Evolutionary conservation across 257 asterid genomes (phyloP).

Genomic region (Avicennia marina): DNA sequence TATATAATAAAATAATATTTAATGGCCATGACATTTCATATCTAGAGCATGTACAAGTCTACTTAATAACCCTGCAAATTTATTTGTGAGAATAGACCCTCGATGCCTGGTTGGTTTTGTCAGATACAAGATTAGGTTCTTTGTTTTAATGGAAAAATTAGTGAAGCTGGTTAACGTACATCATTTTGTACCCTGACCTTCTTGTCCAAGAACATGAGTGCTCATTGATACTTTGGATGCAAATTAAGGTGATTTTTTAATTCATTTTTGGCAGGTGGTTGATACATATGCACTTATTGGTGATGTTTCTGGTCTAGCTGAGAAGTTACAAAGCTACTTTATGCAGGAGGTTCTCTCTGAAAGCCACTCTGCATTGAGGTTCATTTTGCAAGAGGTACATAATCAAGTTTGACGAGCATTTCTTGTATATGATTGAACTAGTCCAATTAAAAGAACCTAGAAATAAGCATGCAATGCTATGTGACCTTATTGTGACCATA

Average conservation of each 20-base stretch:
- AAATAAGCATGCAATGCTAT: slow-evolving; percentile 1
- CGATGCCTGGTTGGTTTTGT: slow-evolving; percentile 6
- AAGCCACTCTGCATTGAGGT: slow-evolving; percentile 85
- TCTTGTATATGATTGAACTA: slow-evolving; percentile 4
- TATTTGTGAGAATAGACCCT: too few species aligned
- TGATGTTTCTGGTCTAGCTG: slow-evolving; percentile 97
- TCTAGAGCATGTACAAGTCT: too few species aligned
- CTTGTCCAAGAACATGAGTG: slow-evolving; percentile 1
- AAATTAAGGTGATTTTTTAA: slow-evolving; percentile 12
- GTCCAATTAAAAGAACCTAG: slow-evolving; percentile 4
- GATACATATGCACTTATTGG: slow-evolving; percentile 97
- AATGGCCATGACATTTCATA: background rate
- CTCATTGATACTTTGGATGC: slow-evolving; percentile 17
- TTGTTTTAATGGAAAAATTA: slow-evolving; percentile 2
- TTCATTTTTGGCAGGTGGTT: slow-evolving; percentile 57
- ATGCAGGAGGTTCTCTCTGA: slow-evolving; percentile 99
- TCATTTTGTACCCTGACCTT: slow-evolving; percentile 9
- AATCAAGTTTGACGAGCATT: slow-evolving; percentile 10
- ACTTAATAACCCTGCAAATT: too few species aligned
- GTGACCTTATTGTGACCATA: too few species aligned
- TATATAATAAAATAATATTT: background rate
- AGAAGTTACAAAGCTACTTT: slow-evolving; percentile 91
- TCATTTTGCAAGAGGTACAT: slow-evolving; percentile 68
- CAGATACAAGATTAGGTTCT: background rate
- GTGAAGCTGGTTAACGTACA: slow-evolving; percentile 6